Percentiles rank a stretch among this genome's conserved stretches.
Evolutionary conservation across 2,329 filamentous ascomycete species (phyloP).

Genomic region (Torrubiellomyces zombiae): DNA sequence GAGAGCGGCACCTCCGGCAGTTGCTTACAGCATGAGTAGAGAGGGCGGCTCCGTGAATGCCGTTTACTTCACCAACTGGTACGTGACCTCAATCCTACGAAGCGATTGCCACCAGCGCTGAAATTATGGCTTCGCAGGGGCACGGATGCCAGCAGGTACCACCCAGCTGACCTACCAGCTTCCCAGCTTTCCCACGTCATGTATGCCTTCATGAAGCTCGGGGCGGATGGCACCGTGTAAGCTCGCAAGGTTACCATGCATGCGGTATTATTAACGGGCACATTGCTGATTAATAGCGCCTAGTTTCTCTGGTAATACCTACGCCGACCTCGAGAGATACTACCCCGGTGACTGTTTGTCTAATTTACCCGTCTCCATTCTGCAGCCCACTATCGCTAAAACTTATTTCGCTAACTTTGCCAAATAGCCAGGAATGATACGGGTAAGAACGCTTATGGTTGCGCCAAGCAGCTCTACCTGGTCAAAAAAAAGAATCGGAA

Average conservation of each 20-base stretch:
- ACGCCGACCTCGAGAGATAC: conserved; percentile 53
- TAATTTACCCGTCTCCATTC: too few relatives aligned
- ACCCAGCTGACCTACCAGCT: conserved; percentile 52
- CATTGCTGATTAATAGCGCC: neutral
- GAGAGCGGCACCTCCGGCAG: too few relatives aligned
- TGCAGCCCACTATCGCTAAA: too few relatives aligned
- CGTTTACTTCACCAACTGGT: conserved; percentile 35
- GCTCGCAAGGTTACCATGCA: conserved; percentile 7
- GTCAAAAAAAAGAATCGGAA: conserved; percentile 62
- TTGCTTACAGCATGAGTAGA: too few relatives aligned
- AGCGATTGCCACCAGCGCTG: too few relatives aligned
- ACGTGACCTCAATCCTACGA: too few relatives aligned
- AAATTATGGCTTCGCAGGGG: too few relatives aligned
- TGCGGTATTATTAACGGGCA: too few relatives aligned
- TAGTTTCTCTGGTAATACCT: conserved; percentile 46
- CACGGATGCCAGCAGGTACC: conserved; percentile 23
- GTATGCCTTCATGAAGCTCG: conserved; percentile 67
- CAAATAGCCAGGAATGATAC: conserved; percentile 27
- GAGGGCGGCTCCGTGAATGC: conserved; percentile 19
- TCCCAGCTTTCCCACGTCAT: conserved; percentile 58
- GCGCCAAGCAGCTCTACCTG: conserved; percentile 58
- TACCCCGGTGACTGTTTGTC: conserved; percentile 43
- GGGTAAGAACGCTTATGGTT: conserved; percentile 60
- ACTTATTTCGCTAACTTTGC: neutral
- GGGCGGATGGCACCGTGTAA: conserved; percentile 52